Evolutionary conservation across 2,329 filamentous ascomycete species (phyloP).

Genomic region (Neonectria ditissima): DNA sequence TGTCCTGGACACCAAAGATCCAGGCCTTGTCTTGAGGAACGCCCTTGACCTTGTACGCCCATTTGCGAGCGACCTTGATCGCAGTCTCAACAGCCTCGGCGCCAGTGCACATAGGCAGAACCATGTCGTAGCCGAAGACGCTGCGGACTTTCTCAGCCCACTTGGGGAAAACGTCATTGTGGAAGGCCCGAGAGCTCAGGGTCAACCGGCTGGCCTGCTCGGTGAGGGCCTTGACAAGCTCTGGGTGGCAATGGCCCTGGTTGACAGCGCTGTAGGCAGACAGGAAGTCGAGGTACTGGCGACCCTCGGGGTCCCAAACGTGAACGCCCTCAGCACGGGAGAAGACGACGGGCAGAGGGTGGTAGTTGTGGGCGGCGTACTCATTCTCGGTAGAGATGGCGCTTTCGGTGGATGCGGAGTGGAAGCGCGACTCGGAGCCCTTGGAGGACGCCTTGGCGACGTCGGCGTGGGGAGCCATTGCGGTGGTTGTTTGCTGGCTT

Average conservation of each 20-base stretch:
- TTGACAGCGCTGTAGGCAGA: conserved; percentile 98
- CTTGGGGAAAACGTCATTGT: conserved; percentile 97
- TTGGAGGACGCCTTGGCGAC: conserved; percentile 45
- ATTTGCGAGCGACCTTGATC: conserved; percentile 37
- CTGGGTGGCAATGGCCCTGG: conserved; percentile 97
- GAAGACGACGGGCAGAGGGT: conserved; percentile 95
- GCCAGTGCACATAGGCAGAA: conserved; percentile 97
- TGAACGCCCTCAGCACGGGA: conserved; percentile 84
- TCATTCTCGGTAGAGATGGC: conserved; percentile 86
- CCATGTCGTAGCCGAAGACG: conserved; percentile 97
- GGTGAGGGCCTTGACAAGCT: conserved; percentile 88
- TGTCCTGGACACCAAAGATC: conserved; percentile 82
- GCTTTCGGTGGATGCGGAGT: conserved; percentile 80
- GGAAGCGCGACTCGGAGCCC: conserved; percentile 62
- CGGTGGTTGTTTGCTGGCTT: conserved; percentile 32
- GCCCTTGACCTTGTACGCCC: conserved; percentile 35
- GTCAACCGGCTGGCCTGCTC: conserved; percentile 92
- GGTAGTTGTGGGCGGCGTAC: conserved; percentile 98
- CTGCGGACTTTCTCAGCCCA: conserved; percentile 93
- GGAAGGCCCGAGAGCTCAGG: conserved; percentile 92
- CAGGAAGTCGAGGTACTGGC: conserved; percentile 96
- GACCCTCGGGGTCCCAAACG: conserved; percentile 97
- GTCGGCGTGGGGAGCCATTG: conserved; percentile 72
- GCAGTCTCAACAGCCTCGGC: conserved; percentile 71
- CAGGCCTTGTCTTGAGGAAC: conserved; percentile 32